These are phyloP conservation scores for Zea luxurians DNA, from an alignment of 176 grass and related monocot genomes.

Conservation along the genomic window DNA sequence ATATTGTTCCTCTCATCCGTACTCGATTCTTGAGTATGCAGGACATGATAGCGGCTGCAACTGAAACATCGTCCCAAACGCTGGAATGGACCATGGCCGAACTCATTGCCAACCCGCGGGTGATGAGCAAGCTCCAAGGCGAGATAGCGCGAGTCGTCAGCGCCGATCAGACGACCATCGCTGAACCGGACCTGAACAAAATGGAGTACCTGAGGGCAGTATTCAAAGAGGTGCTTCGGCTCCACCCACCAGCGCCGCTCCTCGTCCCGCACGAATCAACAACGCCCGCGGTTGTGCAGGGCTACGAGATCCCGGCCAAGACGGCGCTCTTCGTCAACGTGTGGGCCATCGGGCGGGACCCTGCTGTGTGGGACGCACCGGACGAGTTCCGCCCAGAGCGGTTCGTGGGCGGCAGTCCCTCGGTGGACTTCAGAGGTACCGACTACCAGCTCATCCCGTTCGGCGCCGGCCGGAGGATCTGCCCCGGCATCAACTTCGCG, in stretches of 20 bases:
- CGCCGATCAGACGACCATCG: constrained; percentile 29
- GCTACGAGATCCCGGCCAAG: constrained; percentile 50
- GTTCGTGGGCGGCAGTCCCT: constrained; percentile 20
- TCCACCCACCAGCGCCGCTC: constrained; percentile 63
- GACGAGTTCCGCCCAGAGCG: constrained; percentile 72
- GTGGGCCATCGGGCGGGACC: constrained; percentile 75
- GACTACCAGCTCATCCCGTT: constrained; percentile 66
- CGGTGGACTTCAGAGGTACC: constrained; percentile 48
- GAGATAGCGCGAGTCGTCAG: constrained; percentile 37
- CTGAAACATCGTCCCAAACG: constrained; percentile 44
- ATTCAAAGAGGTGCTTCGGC: constrained; percentile 63
- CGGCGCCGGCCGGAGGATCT: constrained; percentile 62
- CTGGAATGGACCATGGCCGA: constrained; percentile 77
- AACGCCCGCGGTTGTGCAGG: constrained; percentile 22
- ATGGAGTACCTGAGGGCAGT: constrained; percentile 57
- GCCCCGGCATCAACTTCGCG: constrained; percentile 62
- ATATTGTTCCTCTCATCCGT: not conserved
- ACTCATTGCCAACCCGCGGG: constrained; percentile 43
- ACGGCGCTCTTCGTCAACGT: constrained; percentile 56
- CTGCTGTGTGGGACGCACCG: constrained; percentile 45
- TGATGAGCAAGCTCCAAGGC: constrained; percentile 48
- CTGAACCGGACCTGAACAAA: constrained; percentile 35
- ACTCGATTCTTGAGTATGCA: not conserved
- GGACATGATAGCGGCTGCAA: constrained; percentile 67
- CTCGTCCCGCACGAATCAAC: constrained; percentile 55